Evolutionary conservation across 768 basidiomycete genomes (phyloP), one percentile per base, ranked within the genome.

Genomic region (Termitomyces sp.): DNA sequence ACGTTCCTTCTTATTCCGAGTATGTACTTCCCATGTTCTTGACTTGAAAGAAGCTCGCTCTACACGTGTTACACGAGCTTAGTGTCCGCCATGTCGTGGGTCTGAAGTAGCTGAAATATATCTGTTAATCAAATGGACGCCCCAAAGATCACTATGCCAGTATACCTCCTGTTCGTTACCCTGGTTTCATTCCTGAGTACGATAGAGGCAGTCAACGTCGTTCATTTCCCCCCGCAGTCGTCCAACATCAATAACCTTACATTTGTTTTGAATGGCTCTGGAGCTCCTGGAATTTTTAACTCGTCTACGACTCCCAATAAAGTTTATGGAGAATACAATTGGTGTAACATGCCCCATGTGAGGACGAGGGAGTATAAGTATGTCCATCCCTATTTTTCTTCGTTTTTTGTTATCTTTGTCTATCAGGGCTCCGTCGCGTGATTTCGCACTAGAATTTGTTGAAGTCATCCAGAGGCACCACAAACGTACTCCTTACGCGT

Each of bases 321-420:
- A 3, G 60, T 60, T 9, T 81, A 81, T 69, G 79, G 79, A 0
- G 66, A 65, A 20, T 81, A 79, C 56, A 80, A 80, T 58, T 80
- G 79, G 79, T 81, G 80, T 52, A 81, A 80, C 59, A 81, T 82
- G 80, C 79, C 80, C 2, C 80, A 81, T 68, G 78, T 78, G 1
- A 68, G 79, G 54, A 49, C 54, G 26, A 66, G 60, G 56, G 79
- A 79, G 63, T 81, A 81, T 67, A 72, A 71, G 80, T 79, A 48
- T 14, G 74, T 66, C 3, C 6, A 54, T 33, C 9, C n/a, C n/a
- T 26, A 11, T 6, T 14, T 16, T 11, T 16, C 24, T 30, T 10
- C 3, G 3, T 7, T 11, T 20, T 26, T 22, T 36, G 20, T 43
- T 13, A 54, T 33, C 50, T 13, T 26, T 35, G 48, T 28, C 28